Evolutionary conservation across 371 early-diverging fungal species (phyloP).

Genomic region (Lichtheimia hyalospora): DNA sequence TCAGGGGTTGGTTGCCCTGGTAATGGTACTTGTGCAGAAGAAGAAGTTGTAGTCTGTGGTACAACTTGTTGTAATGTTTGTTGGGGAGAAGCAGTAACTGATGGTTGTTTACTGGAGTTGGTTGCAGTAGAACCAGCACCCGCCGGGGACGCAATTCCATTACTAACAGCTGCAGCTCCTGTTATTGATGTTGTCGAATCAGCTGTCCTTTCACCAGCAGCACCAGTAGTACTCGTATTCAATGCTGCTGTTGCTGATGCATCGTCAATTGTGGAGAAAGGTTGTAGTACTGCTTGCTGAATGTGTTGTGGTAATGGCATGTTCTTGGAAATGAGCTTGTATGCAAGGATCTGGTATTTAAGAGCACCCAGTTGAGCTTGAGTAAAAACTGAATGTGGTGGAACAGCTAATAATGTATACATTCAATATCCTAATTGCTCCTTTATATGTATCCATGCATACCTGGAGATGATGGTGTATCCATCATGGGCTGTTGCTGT

Average conservation of each 20-base stretch:
- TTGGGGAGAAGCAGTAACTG: conserved; percentile 1
- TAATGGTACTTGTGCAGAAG: neutral
- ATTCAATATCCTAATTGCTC: neutral
- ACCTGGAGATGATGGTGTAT: neutral
- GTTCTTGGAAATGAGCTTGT: conserved; percentile 78
- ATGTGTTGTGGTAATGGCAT: conserved; percentile 74
- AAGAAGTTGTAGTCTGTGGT: conserved; percentile 1
- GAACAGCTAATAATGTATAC: neutral
- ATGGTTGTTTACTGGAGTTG: neutral
- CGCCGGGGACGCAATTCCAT: conserved; percentile 19
- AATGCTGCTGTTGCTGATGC: neutral
- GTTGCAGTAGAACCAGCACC: neutral
- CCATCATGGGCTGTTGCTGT: conserved; percentile 15
- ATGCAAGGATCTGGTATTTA: conserved; percentile 80
- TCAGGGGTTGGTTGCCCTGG: conserved; percentile 12
- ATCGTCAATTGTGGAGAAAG: neutral
- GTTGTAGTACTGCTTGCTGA: conserved; percentile 56
- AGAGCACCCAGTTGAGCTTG: conserved; percentile 68
- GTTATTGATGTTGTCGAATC: too few species aligned
- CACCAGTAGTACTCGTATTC: too few species aligned
- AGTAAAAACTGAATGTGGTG: conserved; percentile 38
- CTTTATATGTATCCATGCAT: neutral
- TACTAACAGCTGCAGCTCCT: neutral
- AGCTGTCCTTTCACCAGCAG: too few species aligned
- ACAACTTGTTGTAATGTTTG: conserved; percentile 1